A percentile compares a stretch with the other conserved stretches of the same genome.
Conservation (phyloP, 1,284 basidiomycete species). For the Melanopsichium pennsylvanicum region DNA sequence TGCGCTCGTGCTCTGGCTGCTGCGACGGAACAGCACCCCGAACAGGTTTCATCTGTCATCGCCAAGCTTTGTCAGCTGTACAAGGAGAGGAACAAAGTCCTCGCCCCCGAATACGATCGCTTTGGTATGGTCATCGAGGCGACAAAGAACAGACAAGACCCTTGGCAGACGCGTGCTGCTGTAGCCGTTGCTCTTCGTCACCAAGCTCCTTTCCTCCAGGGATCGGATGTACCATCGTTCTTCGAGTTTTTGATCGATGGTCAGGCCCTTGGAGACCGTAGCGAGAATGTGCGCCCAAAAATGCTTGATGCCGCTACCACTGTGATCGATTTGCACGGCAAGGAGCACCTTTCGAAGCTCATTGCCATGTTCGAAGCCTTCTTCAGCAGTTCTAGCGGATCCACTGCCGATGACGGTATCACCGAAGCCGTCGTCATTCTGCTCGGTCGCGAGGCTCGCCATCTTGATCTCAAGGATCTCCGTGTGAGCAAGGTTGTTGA, state of each 20-base stretch:
- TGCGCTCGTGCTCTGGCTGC: conserved; percentile 80
- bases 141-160: conserved; percentile 89
- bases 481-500: conserved; percentile 74
- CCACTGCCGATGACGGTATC: conserved; percentile 67
- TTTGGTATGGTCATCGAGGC: conserved; percentile 88
- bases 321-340: conserved; percentile 85
- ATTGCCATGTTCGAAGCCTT: conserved; percentile 86
- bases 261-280: conserved; percentile 86
- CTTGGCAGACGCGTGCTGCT: conserved; percentile 85
- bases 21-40: conserved; percentile 78
- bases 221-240: conserved; percentile 77
- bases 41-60: conserved; percentile 71
- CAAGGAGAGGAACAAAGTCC: conserved; percentile 83
- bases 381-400: conserved; percentile 69
- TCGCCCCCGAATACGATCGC: conserved; percentile 70
- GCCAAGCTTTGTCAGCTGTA: conserved; percentile 76
- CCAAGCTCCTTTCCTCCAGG: conserved; percentile 76
- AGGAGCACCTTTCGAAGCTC: conserved; percentile 76
- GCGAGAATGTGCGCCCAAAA: conserved; percentile 79
- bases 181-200: conserved; percentile 77
- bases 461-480: conserved; percentile 74
- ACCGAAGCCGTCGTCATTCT: conserved; percentile 95
- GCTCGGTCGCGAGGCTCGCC: conserved; percentile 89
- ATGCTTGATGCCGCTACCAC: conserved; percentile 87
- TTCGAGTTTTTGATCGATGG: conserved; percentile 86